These are phyloP conservation scores for Tricholomella constricta DNA, from an alignment of 768 basidiomycete species.

Conservation along the genomic window DNA sequence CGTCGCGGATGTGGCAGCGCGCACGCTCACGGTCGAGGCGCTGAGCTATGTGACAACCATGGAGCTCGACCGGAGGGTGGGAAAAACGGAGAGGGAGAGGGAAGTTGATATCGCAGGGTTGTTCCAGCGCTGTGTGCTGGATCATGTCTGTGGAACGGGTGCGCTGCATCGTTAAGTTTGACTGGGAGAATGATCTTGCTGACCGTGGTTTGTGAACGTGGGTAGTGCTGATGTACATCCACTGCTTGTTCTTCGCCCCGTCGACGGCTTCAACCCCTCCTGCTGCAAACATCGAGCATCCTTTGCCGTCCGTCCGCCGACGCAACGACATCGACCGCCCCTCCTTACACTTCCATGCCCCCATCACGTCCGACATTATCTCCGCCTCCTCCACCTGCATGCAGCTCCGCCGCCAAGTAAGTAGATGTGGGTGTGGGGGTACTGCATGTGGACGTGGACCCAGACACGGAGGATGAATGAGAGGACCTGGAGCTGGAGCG, in stretches of 20 bases:
- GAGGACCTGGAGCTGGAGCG: no score
- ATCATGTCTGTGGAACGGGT: constrained; percentile 52
- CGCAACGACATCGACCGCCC: no score
- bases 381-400: no score
- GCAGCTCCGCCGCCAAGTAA: no score
- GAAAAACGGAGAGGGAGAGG: constrained; percentile 36
- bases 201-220: neutral
- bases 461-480: no score
- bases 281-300: constrained; percentile 70
- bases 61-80: constrained; percentile 68
- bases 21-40: constrained; percentile 63
- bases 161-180: constrained; percentile 11
- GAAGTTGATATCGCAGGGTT: constrained; percentile 37
- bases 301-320: no score
- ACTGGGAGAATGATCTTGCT: no score
- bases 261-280: no score
- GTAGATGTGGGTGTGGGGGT: no score
- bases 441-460: no score
- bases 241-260: constrained; percentile 70
- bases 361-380: no score
- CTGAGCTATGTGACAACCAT: constrained; percentile 66
- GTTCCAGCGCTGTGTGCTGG: constrained; percentile 48
- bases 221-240: constrained; percentile 63
- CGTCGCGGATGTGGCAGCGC: constrained; percentile 61
- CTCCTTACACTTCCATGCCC: no score